Conservation (phyloP, 345 rosid genomes). For the Salix caprea region DNA sequence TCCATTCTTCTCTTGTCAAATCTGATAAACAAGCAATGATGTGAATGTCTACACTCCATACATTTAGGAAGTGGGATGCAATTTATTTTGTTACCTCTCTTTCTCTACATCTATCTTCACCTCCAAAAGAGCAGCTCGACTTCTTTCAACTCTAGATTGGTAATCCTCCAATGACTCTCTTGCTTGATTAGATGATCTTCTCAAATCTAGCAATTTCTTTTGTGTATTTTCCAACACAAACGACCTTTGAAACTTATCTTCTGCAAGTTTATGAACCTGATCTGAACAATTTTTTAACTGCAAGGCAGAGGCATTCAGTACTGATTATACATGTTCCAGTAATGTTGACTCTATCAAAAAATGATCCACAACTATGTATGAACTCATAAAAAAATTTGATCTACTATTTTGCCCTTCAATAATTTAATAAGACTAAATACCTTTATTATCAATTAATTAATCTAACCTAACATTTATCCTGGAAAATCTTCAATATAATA, state of each 20-base stretch:
- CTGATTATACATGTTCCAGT: background rate
- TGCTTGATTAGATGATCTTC: conserved; percentile 51
- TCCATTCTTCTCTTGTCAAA: conserved; percentile 69
- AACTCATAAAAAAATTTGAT: background rate
- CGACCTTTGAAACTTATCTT: conserved; percentile 56
- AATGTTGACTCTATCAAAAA: background rate
- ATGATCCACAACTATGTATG: background rate
- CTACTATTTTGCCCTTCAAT: background rate
- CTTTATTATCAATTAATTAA: background rate
- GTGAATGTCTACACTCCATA: conserved; percentile 3
- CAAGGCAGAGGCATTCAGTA: conserved; percentile 25
- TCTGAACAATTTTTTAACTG: conserved; percentile 66
- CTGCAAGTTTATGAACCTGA: conserved; percentile 68
- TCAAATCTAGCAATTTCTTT: conserved; percentile 57
- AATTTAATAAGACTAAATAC: background rate
- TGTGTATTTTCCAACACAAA: conserved; percentile 47
- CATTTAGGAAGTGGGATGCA: background rate
- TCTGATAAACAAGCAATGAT: conserved; percentile 35
- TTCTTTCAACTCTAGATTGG: conserved; percentile 55
- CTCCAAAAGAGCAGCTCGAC: conserved; percentile 46
- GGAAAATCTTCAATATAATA: background rate
- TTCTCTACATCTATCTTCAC: conserved; percentile 58
- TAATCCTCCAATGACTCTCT: conserved; percentile 64
- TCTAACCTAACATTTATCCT: background rate
- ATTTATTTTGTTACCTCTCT: conserved; percentile 54